Conservation (phyloP, 2,329 filamentous ascomycete genomes). For the Ophiostoma novo-ulmi region DNA sequence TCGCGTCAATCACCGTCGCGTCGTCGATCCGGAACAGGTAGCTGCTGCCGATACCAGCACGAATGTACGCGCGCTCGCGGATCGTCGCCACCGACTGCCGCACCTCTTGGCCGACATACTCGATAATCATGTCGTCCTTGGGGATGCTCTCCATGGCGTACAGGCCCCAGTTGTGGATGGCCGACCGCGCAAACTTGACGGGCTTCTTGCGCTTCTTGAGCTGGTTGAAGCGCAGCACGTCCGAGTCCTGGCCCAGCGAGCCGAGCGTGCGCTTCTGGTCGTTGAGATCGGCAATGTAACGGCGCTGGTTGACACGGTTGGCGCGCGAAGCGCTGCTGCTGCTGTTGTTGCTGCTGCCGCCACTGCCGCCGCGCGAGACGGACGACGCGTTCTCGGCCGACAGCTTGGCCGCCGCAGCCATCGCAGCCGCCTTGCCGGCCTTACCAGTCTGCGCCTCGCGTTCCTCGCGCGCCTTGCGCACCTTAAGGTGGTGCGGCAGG, state of each 20-base stretch:
- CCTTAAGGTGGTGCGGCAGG: conserved; percentile 92
- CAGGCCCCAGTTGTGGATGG: conserved; percentile 97
- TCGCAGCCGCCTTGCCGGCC: conserved; percentile 61
- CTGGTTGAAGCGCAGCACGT: conserved; percentile 95
- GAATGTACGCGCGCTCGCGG: conserved; percentile 83
- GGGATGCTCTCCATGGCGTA: conserved; percentile 97
- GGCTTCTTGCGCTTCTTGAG: conserved; percentile 99
- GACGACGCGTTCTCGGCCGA: conserved; percentile 51
- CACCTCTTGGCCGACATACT: conserved; percentile 97
- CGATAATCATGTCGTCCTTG: conserved; percentile 99
- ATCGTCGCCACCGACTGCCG: conserved; percentile 96
- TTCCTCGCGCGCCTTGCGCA: conserved; percentile 85
- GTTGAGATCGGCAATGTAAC: conserved; percentile 89
- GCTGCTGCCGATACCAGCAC: conserved; percentile 93
- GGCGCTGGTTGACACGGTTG: conserved; percentile 91
- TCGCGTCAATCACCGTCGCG: conserved; percentile 94
- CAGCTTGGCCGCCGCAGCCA: conserved; percentile 61
- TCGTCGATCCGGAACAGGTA: conserved; percentile 98
- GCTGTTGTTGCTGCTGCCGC: neutral
- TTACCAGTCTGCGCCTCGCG: conserved; percentile 66
- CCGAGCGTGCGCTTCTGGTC: conserved; percentile 85
- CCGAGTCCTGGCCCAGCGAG: conserved; percentile 56
- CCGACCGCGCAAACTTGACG: conserved; percentile 93
- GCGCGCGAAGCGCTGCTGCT: conserved; percentile 58
- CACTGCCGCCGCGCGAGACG: conserved; percentile 57